Base-by-base conservation (phyloP, 768 basidiomycete genomes). In the Hypholoma sublateritium region DNA sequence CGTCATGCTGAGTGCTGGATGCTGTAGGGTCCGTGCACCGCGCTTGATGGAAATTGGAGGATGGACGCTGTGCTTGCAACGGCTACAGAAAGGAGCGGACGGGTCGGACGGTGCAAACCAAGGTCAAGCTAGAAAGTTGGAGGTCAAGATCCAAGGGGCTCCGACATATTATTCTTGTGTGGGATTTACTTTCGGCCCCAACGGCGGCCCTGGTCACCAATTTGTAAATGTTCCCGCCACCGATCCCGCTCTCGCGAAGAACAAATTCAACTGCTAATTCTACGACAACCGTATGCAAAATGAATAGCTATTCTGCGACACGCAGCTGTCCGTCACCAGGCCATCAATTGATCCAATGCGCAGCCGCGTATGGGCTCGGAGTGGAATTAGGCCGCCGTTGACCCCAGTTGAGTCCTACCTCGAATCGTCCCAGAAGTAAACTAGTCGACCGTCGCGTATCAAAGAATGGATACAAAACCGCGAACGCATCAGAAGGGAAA, bases 21-120 rank as follows among this genome's bases (percentile, higher is more conserved):
- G 50, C 48, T 59, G 52, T 50, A 53, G 34, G 64, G 64, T 59
- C 64, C 63, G 61, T 65, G 63, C 59, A 49, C 60, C 37, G 41
- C 55, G 57, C 45, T 53, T 56, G 49, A 35, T 24, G 43, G 50
- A 42, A 43, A 48, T 37, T 14, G 54, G 36, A 34, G 58, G 41
- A 32, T 37, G 58, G 49, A 53, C 58, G 56, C 42, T 55, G 59
- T 28, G 51, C 53, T 35, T n/a, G 34, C 47, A 44, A 28, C 50
- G 43, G 57, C 32, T 36, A 43, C 39, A 34, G 35, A 47, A 56
- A 60, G 32, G 59, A 56, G 54, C 47, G 59, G 55, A 62, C 49
- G 52, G 47, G 50, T 49, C 55, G 58, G 28, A 32, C 28, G 28
- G 28, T 32, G 28, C 28, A 32, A 32, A 32, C 28, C 28, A 32